Evolutionary conservation across 148 eudicot species (phyloP).

Genomic region (Talinum fruticosum): DNA sequence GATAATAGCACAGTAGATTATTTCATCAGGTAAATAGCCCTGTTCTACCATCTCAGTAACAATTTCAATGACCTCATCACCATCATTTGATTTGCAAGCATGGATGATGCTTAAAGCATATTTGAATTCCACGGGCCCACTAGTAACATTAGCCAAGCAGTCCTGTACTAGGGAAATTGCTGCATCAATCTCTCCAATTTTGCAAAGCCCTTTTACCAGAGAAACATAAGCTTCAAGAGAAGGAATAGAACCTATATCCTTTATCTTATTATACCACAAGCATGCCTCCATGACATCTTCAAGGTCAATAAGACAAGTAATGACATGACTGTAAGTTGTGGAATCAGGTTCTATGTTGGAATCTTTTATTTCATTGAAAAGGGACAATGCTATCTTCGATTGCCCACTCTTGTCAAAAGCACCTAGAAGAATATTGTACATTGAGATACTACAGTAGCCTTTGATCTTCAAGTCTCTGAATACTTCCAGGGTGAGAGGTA

Average conservation of each 20-base stretch:
- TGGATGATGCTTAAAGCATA: conserved; percentile 63
- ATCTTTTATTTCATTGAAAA: conserved; percentile 55
- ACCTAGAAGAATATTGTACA: conserved; percentile 65
- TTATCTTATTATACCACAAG: conserved; percentile 58
- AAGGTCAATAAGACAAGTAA: conserved; percentile 53
- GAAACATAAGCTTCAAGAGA: conserved; percentile 64
- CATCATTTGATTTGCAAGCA: conserved; percentile 64
- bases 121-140: conserved; percentile 79
- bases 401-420: conserved; percentile 53
- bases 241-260: conserved; percentile 56
- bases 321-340: conserved; percentile 54
- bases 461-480: conserved; percentile 53
- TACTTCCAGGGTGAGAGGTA: conserved; percentile 46
- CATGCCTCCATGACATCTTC: conserved; percentile 71
- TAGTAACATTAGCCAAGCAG: conserved; percentile 64
- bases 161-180: conserved; percentile 73
- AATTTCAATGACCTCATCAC: conserved; percentile 62
- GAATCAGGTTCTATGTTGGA: conserved; percentile 59
- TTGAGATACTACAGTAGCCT: conserved; percentile 53
- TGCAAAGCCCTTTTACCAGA: conserved; percentile 74
- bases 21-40: conserved; percentile 52
- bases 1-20: conserved; percentile 65
- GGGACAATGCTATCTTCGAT: conserved; percentile 51
- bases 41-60: conserved; percentile 67
- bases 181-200: conserved; percentile 64